phyloP scores from a whole-genome alignment of 225 moss, liverwort and hornwort species.

The Polytrichum formosum region DNA sequence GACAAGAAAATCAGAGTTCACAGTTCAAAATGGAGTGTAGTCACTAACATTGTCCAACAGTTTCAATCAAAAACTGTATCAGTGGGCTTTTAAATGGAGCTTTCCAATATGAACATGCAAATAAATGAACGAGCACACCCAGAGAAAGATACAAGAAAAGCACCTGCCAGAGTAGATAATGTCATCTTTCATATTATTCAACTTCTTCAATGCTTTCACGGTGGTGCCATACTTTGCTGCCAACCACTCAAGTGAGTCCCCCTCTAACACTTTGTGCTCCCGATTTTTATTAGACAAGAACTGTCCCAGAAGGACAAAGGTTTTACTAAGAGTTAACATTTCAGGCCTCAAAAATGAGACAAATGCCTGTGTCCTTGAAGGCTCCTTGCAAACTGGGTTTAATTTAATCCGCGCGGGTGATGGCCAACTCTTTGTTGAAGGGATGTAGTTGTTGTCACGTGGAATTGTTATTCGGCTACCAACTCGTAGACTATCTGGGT shows the following conservation, averaged over 20 bases:
- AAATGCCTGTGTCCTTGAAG: conserved; percentile 27
- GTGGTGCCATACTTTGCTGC: conserved; percentile 81
- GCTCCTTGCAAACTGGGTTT: conserved; percentile 14
- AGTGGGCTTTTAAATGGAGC: too few species aligned
- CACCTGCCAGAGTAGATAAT: conserved; percentile 78
- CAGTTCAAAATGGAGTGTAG: too few species aligned
- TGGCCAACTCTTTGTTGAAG: conserved; percentile 19
- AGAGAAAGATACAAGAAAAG: conserved; percentile 5
- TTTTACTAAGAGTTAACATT: conserved; percentile 50
- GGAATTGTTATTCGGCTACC: conserved; percentile 68
- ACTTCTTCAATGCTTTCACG: conserved; percentile 56
- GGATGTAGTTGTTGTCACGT: conserved; percentile 21
- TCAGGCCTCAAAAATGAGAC: conserved; percentile 35
- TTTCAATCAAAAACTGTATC: too few species aligned
- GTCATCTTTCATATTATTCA: conserved; percentile 74
- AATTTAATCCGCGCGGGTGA: conserved; percentile 27
- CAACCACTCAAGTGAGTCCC: conserved; percentile 79
- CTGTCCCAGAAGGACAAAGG: conserved; percentile 53
- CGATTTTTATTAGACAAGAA: conserved; percentile 38
- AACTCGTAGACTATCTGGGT: conserved; percentile 54
- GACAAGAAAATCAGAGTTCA: too few species aligned
- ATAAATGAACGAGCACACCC: background rate
- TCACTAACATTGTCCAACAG: too few species aligned
- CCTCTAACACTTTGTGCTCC: conserved; percentile 73
- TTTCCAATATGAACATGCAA: too few species aligned